A percentile compares a stretch with the other conserved stretches of the same genome.
These are phyloP conservation scores for Colletotrichum sojae DNA, from an alignment of 2,329 filamentous ascomycete species.

Conservation along the genomic window DNA sequence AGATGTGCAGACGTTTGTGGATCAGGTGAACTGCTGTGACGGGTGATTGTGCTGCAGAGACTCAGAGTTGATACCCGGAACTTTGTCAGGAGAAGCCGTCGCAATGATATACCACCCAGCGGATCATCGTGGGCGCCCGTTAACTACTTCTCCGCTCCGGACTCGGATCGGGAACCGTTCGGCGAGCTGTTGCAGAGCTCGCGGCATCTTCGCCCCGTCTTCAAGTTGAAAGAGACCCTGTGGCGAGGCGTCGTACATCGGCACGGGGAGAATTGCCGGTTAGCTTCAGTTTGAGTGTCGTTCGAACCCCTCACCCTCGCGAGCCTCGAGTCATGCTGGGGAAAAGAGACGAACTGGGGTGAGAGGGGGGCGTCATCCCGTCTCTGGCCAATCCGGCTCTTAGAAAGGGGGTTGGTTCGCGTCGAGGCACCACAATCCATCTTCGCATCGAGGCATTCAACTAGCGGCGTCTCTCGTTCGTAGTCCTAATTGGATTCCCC, in stretches of 20 bases:
- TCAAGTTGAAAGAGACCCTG: neutral
- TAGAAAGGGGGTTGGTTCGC: neutral
- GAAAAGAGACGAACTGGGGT: neutral
- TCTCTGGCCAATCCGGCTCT: neutral
- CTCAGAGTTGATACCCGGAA: neutral
- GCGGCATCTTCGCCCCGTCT: neutral
- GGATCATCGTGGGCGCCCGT: neutral
- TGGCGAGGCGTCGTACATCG: conserved; percentile 3
- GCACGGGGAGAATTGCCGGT: neutral
- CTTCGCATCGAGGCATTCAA: conserved; percentile 22
- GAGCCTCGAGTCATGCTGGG: neutral
- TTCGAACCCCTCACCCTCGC: neutral
- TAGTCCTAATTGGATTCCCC: conserved; percentile 2
- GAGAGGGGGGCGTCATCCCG: neutral
- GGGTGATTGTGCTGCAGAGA: neutral
- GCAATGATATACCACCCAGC: conserved; percentile 18
- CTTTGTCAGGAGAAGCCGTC: neutral
- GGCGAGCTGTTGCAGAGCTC: neutral
- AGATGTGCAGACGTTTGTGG: neutral
- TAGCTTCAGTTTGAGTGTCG: neutral
- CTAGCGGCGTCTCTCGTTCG: neutral
- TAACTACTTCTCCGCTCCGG: neutral
- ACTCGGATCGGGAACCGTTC: neutral
- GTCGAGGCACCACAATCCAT: neutral
- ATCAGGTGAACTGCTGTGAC: neutral